A percentile compares a stretch with the other conserved stretches of the same genome.
These are phyloP conservation scores for Meira miltonrushii DNA, from an alignment of 1,284 basidiomycete genomes.

Conservation along the genomic window DNA sequence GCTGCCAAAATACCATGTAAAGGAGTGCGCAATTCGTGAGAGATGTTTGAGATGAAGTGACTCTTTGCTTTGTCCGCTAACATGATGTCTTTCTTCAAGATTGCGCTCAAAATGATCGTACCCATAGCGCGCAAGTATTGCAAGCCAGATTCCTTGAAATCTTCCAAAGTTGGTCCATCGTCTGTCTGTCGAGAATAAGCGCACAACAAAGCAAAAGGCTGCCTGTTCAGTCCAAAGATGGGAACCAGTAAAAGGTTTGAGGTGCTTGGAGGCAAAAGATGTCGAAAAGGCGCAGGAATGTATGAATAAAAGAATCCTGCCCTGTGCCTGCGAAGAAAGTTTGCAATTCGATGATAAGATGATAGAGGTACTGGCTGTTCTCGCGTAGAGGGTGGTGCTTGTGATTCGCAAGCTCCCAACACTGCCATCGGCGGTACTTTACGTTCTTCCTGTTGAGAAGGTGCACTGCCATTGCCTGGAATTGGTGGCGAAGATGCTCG, in stretches of 20 bases:
- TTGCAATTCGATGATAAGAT: constrained; percentile 40
- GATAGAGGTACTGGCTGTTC: constrained; percentile 35
- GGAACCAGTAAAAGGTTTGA: constrained; percentile 58
- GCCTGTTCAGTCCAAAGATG: constrained; percentile 87
- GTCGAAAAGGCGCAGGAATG: constrained; percentile 36
- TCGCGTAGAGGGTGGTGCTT: constrained; percentile 22
- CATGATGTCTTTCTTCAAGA: constrained; percentile 85
- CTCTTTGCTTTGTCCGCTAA: constrained; percentile 86
- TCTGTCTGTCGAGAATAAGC: constrained; percentile 73
- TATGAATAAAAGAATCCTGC: constrained; percentile 38
- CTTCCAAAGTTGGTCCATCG: constrained; percentile 75
- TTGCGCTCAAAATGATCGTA: constrained; percentile 88
- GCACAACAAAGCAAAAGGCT: constrained; percentile 81
- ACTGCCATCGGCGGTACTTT: constrained; percentile 44
- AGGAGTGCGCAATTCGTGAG: constrained; percentile 65
- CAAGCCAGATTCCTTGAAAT: constrained; percentile 66
- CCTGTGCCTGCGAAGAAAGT: constrained; percentile 37
- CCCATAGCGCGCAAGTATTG: constrained; percentile 83
- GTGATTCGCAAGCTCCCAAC: constrained; percentile 37
- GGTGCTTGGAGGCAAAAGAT: constrained; percentile 36
- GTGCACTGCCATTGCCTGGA: constrained; percentile 11
- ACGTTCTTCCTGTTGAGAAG: constrained; percentile 12
- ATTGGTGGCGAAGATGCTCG: constrained; percentile 17
- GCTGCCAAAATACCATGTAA: constrained; percentile 69
- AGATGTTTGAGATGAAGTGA: constrained; percentile 86